A percentile compares a stretch with the other conserved stretches of the same genome.
Evolutionary conservation across 139 green algal genomes (phyloP).

Genomic region (Marvania coccoides): DNA sequence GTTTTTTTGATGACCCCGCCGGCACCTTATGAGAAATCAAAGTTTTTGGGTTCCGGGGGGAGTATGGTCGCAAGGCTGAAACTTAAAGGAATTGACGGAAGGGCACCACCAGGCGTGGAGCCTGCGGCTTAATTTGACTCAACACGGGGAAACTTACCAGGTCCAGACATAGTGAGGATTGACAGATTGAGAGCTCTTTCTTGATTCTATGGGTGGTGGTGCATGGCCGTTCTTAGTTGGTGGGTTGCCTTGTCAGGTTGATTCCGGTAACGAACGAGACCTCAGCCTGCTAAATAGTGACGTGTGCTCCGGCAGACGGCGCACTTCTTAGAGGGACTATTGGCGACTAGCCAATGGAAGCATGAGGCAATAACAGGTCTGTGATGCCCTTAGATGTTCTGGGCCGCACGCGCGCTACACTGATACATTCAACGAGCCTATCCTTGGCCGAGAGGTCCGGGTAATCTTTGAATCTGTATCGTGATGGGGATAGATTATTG

Average conservation of each 20-base stretch:
- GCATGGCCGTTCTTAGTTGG: slow-evolving; percentile 75
- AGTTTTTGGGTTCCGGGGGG: slow-evolving; percentile 95
- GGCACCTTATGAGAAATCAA: slow-evolving; percentile 99
- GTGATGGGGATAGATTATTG: slow-evolving; percentile 97
- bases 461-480: slow-evolving; percentile 58
- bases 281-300: slow-evolving; percentile 95
- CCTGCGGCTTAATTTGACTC: slow-evolving; percentile 95
- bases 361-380: slow-evolving; percentile 99
- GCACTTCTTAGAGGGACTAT: slow-evolving; percentile 93
- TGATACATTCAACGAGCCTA: slow-evolving; percentile 93
- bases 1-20: slow-evolving; percentile 93
- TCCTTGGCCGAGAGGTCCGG: slow-evolving; percentile 78
- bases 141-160: slow-evolving; percentile 93
- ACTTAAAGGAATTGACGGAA: slow-evolving; percentile 97
- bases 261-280: slow-evolving; percentile 97
- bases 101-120: slow-evolving; percentile 91
- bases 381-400: slow-evolving; percentile 99
- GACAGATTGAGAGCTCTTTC: slow-evolving; percentile 94
- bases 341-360: slow-evolving; percentile 90
- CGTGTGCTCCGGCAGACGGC: slow-evolving; percentile 51
- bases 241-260: slow-evolving; percentile 94
- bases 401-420: slow-evolving; percentile 97
- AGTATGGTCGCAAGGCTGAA: slow-evolving; percentile 95
- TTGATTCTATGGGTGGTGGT: slow-evolving; percentile 85
- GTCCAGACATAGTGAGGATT: slow-evolving; percentile 93